These are phyloP conservation scores for Solanum clarkiae DNA, from an alignment of 257 asterid genomes.

Conservation along the genomic window DNA sequence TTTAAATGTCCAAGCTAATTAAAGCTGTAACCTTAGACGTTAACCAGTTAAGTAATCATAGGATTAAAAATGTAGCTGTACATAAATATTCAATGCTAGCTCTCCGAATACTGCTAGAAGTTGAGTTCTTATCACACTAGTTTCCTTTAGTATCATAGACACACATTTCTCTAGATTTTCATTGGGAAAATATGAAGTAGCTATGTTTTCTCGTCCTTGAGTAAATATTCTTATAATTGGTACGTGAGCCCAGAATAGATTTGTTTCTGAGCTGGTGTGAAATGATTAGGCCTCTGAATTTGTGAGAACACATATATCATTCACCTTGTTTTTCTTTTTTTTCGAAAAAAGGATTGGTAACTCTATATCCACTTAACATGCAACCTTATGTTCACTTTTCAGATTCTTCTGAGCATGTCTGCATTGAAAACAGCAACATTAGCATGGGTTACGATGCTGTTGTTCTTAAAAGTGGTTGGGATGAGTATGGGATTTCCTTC, in stretches of 20 bases:
- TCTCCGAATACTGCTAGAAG: neutral
- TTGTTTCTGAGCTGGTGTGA: neutral
- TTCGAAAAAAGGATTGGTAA: neutral
- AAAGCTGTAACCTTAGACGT: neutral
- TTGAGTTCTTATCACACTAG: neutral
- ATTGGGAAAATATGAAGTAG: neutral
- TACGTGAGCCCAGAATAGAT: neutral
- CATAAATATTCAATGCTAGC: neutral
- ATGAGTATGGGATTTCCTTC: conserved; percentile 80
- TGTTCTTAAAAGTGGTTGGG: conserved; percentile 95
- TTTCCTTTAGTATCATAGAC: neutral
- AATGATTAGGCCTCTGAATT: neutral
- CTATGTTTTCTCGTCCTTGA: neutral
- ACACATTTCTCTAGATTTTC: neutral
- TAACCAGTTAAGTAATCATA: neutral
- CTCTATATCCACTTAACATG: neutral
- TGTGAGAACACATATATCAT: neutral
- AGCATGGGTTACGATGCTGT: conserved; percentile 73
- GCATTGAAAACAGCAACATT: conserved; percentile 85
- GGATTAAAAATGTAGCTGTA: neutral
- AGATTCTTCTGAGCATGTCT: conserved; percentile 82
- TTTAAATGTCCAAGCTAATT: neutral
- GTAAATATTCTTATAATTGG: neutral
- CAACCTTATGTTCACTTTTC: conserved; percentile 5
- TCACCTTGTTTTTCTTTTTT: neutral